A percentile compares a stretch with the other conserved stretches of the same genome.
Conservation (phyloP, 495 filamentous ascomycete species). For the Neurospora intermedia region DNA sequence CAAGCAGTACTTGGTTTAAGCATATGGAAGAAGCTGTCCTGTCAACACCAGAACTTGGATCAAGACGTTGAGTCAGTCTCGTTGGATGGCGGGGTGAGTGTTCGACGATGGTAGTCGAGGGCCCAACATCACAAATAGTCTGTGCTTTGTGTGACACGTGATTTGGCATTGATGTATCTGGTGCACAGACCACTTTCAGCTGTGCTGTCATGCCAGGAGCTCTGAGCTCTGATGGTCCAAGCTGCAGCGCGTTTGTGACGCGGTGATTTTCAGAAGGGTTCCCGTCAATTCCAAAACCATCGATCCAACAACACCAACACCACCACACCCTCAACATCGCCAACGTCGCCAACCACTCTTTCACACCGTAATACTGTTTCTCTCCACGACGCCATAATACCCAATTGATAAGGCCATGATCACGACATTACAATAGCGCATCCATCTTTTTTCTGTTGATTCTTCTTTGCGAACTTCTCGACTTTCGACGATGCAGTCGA, state of each 20-base stretch:
- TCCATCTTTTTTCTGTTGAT: not conserved
- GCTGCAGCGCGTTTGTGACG: constrained; percentile 11
- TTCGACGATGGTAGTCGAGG: constrained; percentile 2
- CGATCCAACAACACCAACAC: not conserved
- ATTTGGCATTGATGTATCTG: not conserved
- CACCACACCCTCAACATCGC: not conserved
- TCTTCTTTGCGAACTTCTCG: not conserved
- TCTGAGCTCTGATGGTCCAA: constrained; percentile 7
- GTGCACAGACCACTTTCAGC: not conserved
- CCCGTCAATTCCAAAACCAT: not conserved
- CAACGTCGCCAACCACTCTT: not conserved
- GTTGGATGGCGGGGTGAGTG: not conserved
- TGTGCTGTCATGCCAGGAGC: not conserved
- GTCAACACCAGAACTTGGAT: too few species aligned
- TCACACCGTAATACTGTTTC: not conserved
- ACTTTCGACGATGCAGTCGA: constrained; percentile 13
- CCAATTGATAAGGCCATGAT: not conserved
- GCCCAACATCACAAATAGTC: not conserved
- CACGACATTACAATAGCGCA: not conserved
- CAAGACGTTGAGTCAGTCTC: too few species aligned
- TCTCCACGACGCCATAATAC: not conserved
- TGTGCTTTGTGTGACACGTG: not conserved
- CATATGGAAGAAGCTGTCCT: not conserved
- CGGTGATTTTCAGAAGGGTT: constrained; percentile 2
- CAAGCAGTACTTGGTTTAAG: not conserved